These are phyloP conservation scores for Picochlorum sp. DNA, from an alignment of 139 green algal genomes.

Conservation along the genomic window DNA sequence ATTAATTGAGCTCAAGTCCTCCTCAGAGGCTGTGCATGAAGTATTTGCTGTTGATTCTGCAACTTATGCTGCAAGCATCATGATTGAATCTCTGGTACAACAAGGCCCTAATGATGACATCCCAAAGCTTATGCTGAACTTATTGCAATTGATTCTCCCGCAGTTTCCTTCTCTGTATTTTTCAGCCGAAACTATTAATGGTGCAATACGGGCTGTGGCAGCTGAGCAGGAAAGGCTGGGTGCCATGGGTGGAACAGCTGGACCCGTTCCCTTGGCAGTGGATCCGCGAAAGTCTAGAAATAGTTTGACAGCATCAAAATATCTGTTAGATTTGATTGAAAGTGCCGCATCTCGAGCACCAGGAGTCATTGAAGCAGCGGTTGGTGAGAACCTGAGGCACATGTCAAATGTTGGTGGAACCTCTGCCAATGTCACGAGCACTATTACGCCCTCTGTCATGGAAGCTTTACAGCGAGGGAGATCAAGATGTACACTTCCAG, in stretches of 20 bases:
- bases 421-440: neutral
- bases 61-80: slow-evolving; percentile 2
- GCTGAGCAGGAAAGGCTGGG: neutral
- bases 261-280: neutral
- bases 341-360: slow-evolving; percentile 4
- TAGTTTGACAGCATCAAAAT: neutral
- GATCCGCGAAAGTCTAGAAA: neutral
- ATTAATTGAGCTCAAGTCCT: neutral
- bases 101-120: slow-evolving; percentile 13
- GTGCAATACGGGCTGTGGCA: neutral
- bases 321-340: neutral
- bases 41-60: slow-evolving; percentile 10
- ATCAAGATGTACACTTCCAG: slow-evolving; percentile 11
- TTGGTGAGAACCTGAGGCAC: slow-evolving; percentile 2
- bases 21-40: slow-evolving; percentile 8
- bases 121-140: neutral
- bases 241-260: neutral
- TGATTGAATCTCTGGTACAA: slow-evolving; percentile 13
- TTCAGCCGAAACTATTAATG: neutral
- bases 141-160: neutral
- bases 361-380: neutral
- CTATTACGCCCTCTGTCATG: slow-evolving; percentile 21
- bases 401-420: neutral
- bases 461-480: slow-evolving; percentile 6
- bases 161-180: slow-evolving; percentile 5